Percentiles rank a stretch among this genome's conserved stretches.
phyloP scores from a whole-genome alignment of 805 yeast genomes.

The Nakazawaea wickerhamii region DNA sequence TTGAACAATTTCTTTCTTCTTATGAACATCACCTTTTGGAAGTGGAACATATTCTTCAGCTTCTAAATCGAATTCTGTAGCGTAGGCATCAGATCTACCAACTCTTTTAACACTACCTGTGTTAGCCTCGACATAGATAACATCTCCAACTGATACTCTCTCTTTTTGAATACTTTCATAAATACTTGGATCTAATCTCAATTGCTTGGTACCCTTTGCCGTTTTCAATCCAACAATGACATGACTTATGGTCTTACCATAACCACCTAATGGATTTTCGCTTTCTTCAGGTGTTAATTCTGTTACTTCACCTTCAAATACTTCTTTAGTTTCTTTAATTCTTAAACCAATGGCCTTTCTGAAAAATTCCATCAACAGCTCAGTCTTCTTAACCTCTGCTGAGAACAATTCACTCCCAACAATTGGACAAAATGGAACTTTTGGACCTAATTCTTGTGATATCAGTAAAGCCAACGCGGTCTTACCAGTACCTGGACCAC shows the following conservation, averaged over 20 bases:
- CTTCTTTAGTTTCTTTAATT: slow-evolving; percentile 95
- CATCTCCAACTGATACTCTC: slow-evolving; percentile 92
- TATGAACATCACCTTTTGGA: slow-evolving; percentile 98
- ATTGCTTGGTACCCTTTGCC: slow-evolving; percentile 84
- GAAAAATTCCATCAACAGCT: slow-evolving; percentile 92
- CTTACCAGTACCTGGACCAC: slow-evolving; percentile 98
- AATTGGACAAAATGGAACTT: slow-evolving; percentile 96
- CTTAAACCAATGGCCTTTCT: slow-evolving; percentile 94
- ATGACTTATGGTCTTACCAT: slow-evolving; percentile 92
- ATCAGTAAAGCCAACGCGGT: slow-evolving; percentile 95
- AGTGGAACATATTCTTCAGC: slow-evolving; percentile 98
- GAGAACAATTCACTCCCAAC: slow-evolving; percentile 93
- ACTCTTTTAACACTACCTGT: slow-evolving; percentile 97
- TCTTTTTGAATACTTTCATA: slow-evolving; percentile 95
- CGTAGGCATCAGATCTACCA: slow-evolving; percentile 97
- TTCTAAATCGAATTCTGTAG: slow-evolving; percentile 96
- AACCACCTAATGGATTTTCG: slow-evolving; percentile 95
- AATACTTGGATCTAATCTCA: slow-evolving; percentile 85
- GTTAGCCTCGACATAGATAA: slow-evolving; percentile 93
- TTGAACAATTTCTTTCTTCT: slow-evolving; percentile 95
- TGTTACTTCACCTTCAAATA: slow-evolving; percentile 96
- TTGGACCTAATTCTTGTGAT: slow-evolving; percentile 93
- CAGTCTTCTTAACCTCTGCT: slow-evolving; percentile 97
- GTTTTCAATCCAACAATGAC: slow-evolving; percentile 92
- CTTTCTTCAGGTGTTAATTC: slow-evolving; percentile 94